A percentile compares a stretch with the other conserved stretches of the same genome.
Evolutionary conservation across 2,329 filamentous ascomycete genomes (phyloP).

Genomic region (Aureobasidium namibiae): DNA sequence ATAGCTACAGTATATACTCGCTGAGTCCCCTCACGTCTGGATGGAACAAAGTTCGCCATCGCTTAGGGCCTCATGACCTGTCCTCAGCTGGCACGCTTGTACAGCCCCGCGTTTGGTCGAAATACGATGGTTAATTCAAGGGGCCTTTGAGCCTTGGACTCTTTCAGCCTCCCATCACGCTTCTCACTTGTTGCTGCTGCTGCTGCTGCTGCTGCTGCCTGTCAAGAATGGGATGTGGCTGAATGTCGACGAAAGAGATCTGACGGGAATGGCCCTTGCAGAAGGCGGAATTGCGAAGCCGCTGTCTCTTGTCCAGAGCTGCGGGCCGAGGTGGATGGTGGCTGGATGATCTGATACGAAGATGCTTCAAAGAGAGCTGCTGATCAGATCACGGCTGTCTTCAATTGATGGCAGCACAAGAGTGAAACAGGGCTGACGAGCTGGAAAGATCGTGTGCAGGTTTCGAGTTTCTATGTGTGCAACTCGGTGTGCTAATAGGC

Average conservation of each 20-base stretch:
- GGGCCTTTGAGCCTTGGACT: background rate
- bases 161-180: background rate
- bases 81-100: background rate
- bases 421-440: background rate
- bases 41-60: background rate
- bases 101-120: background rate
- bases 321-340: background rate
- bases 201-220: background rate
- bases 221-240: background rate
- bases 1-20: slow-evolving; percentile 4
- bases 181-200: too few species aligned
- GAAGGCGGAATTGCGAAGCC: background rate
- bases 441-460: background rate
- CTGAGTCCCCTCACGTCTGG: too few species aligned
- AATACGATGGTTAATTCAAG: background rate
- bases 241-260: background rate
- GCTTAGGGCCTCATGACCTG: slow-evolving; percentile 6
- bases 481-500: background rate
- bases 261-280: background rate
- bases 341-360: background rate
- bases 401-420: background rate
- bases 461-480: background rate
- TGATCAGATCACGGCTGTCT: background rate
- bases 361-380: background rate
- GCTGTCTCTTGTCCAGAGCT: background rate